A percentile compares a stretch with the other conserved stretches of the same genome.
Evolutionary conservation across 345 rosid species (phyloP).

Genomic region (Acer negundo): DNA sequence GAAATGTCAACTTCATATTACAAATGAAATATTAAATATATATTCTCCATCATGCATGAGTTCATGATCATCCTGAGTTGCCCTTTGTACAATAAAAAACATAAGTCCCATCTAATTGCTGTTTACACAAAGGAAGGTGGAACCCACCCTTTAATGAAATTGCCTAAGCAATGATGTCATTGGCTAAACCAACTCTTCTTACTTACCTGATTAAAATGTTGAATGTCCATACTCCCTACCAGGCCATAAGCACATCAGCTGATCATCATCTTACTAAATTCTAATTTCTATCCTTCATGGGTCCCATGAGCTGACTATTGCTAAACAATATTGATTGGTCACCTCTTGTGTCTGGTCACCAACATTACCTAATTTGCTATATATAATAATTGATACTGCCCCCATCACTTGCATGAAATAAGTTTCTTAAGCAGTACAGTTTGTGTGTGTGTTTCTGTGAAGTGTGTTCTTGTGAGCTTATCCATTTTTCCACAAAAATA

Average conservation of each 20-base stretch:
- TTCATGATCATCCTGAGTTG: background rate
- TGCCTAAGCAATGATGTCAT: conserved; percentile 39
- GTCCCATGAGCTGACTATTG: conserved; percentile 1
- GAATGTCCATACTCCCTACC: no score
- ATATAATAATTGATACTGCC: background rate
- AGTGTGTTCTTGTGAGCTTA: background rate
- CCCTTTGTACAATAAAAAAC: background rate
- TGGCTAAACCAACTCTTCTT: conserved; percentile 19
- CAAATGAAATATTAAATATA: no score
- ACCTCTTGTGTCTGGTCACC: conserved; percentile 3
- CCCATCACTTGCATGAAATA: background rate
- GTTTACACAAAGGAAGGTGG: conserved; percentile 2
- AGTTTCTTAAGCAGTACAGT: background rate
- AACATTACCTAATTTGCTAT: conserved; percentile 19
- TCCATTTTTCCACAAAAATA: background rate
- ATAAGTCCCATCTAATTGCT: background rate
- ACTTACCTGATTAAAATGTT: no score
- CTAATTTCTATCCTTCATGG: background rate
- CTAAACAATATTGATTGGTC: conserved; percentile 14
- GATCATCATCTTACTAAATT: background rate
- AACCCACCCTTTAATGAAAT: conserved; percentile 16
- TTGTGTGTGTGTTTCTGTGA: background rate
- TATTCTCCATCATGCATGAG: background rate
- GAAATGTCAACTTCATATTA: background rate
- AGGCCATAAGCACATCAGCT: background rate